Evolutionary conservation across 2,329 filamentous ascomycete species (phyloP).

Genomic region (Colletotrichum shisoi): DNA sequence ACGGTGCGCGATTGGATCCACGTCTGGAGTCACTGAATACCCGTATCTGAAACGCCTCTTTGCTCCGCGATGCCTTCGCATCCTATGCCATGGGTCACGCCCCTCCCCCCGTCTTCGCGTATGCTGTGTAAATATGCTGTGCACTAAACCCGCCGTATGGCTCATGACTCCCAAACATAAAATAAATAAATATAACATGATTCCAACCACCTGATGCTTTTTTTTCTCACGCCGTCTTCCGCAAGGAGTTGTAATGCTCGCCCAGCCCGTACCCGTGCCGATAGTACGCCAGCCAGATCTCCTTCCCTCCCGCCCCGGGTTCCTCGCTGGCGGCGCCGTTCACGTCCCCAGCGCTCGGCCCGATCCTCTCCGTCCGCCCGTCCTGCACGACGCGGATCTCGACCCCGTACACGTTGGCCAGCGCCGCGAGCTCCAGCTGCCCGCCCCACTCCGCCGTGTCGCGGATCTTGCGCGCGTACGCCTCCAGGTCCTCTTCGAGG

Average conservation of each 20-base stretch:
- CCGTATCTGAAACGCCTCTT: neutral
- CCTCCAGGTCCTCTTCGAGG: conserved; percentile 78
- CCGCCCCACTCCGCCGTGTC: conserved; percentile 97
- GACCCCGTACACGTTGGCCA: conserved; percentile 81
- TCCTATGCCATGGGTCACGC: neutral
- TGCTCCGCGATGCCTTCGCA: neutral
- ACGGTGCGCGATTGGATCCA: conserved; percentile 62
- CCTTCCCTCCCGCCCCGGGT: conserved; percentile 48
- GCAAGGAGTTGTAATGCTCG: conserved; percentile 95
- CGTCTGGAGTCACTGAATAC: conserved; percentile 56
- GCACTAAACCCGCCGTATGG: neutral
- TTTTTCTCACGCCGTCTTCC: conserved; percentile 51
- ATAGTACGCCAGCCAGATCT: conserved; percentile 91
- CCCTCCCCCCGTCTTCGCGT: neutral
- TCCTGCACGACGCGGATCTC: conserved; percentile 88
- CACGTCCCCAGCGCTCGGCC: conserved; percentile 52
- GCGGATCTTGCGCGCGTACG: conserved; percentile 77
- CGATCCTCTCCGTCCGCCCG: conserved; percentile 79
- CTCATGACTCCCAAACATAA: no score
- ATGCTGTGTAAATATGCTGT: neutral
- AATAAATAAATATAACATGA: no score
- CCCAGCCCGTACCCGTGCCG: conserved; percentile 91
- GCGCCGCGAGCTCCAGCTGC: conserved; percentile 84
- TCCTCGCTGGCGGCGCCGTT: neutral
- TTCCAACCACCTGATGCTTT: neutral